Percentiles rank a stretch among this genome's conserved stretches.
Evolutionary conservation across 1,284 basidiomycete species (phyloP).

Genomic region (Sporisorium sorghi): DNA sequence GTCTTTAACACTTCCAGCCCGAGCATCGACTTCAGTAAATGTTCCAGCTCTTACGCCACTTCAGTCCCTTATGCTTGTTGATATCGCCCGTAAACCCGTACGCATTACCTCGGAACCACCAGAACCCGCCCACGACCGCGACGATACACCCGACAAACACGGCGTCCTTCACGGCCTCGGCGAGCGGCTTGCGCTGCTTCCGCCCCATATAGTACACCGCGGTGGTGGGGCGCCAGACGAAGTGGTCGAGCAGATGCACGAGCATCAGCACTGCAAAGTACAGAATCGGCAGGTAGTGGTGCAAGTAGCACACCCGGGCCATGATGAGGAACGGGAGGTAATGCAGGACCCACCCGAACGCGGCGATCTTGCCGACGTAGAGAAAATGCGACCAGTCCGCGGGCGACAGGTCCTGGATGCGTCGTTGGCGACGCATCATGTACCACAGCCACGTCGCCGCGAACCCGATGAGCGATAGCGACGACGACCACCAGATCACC

Average conservation of each 20-base stretch:
- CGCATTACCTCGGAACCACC: slow-evolving; percentile 91
- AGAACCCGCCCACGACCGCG: slow-evolving; percentile 82
- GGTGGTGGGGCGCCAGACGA: slow-evolving; percentile 72
- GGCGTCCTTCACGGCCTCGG: slow-evolving; percentile 77
- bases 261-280: slow-evolving; percentile 95
- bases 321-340: slow-evolving; percentile 83
- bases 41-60: slow-evolving; percentile 68
- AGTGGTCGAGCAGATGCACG: slow-evolving; percentile 90
- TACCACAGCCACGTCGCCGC: slow-evolving; percentile 77
- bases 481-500: slow-evolving; percentile 88
- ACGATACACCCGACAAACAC: slow-evolving; percentile 77
- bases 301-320: slow-evolving; percentile 80
- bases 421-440: slow-evolving; percentile 84
- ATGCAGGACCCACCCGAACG: slow-evolving; percentile 92
- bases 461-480: slow-evolving; percentile 77
- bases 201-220: slow-evolving; percentile 52
- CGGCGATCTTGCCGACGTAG: slow-evolving; percentile 90
- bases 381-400: slow-evolving; percentile 91
- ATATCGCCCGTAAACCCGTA: slow-evolving; percentile 90
- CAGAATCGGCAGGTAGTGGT: slow-evolving; percentile 86
- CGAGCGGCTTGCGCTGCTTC: slow-evolving; percentile 68
- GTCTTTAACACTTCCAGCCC: not conserved
- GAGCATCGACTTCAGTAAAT: slow-evolving; percentile 45
- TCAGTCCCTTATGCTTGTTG: slow-evolving; percentile 68
- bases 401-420: slow-evolving; percentile 89